Percentiles rank a stretch among this genome's conserved stretches.
These are phyloP conservation scores for Vitis hybrid DNA, from an alignment of 177 flowering plant species.

Conservation along the genomic window DNA sequence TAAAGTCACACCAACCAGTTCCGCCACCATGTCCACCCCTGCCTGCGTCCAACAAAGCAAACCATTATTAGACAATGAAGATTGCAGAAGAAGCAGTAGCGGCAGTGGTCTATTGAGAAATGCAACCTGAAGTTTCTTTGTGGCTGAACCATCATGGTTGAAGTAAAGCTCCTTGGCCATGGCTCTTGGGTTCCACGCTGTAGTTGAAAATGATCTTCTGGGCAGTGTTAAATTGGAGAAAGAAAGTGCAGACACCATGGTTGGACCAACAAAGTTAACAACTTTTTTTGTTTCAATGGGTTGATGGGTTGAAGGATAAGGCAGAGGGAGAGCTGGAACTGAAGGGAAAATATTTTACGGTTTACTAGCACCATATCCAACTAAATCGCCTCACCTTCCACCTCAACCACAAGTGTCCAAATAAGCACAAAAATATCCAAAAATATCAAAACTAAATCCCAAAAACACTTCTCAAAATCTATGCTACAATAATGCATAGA, in stretches of 20 bases:
- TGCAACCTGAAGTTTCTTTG: constrained; percentile 73
- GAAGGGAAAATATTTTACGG: no score
- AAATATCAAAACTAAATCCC: no score
- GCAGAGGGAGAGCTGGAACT: no score
- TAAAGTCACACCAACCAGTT: constrained; percentile 74
- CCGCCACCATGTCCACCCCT: constrained; percentile 78
- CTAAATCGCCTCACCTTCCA: no score
- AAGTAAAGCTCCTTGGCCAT: constrained; percentile 75
- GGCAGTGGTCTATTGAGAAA: not conserved
- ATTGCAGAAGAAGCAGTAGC: not conserved
- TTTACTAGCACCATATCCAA: no score
- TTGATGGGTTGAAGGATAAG: not conserved
- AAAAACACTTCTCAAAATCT: no score
- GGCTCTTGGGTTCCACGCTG: constrained; percentile 37
- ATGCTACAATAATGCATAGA: no score
- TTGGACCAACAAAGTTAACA: not conserved
- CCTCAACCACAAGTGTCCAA: no score
- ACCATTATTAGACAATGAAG: not conserved
- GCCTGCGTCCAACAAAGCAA: constrained; percentile 46
- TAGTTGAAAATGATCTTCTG: constrained; percentile 22
- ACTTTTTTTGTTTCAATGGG: no score
- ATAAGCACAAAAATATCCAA: no score
- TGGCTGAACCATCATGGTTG: constrained; percentile 79
- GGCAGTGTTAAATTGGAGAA: constrained; percentile 25
- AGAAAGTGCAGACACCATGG: constrained; percentile 48